phyloP scores from a whole-genome alignment of 164 flowering plant species.

The Umbellularia californica region DNA sequence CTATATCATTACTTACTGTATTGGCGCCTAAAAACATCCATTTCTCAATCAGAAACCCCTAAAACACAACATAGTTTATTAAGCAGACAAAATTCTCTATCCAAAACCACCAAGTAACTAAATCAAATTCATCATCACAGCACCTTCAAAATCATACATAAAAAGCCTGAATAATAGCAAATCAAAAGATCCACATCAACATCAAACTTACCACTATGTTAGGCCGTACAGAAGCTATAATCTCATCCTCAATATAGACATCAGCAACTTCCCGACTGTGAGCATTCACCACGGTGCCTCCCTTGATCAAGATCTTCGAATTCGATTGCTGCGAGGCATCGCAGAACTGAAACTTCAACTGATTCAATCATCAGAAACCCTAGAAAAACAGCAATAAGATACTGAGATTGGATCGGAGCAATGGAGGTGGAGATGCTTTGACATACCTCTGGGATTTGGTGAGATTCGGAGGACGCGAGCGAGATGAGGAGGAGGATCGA shows the following conservation, averaged over 20 bases:
- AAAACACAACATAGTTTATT: neutral
- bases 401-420: neutral
- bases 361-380: neutral
- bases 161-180: neutral
- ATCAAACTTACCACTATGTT: constrained; percentile 51
- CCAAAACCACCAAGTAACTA: neutral
- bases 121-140: neutral
- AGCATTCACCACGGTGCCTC: constrained; percentile 96
- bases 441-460: constrained; percentile 17
- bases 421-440: neutral
- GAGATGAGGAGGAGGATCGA: neutral
- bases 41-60: neutral
- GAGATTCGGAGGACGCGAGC: constrained; percentile 11
- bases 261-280: constrained; percentile 79
- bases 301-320: constrained; percentile 77
- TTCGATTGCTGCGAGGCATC: constrained; percentile 30
- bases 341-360: constrained; percentile 45
- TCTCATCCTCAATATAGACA: constrained; percentile 92
- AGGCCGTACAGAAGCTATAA: constrained; percentile 62
- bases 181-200: neutral
- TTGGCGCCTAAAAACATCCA: neutral
- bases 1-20: neutral
- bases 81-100: neutral
- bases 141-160: neutral
- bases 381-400: neutral